These are phyloP conservation scores for Fistulinella cinereoalba DNA, from an alignment of 1,284 basidiomycete species.

Conservation along the genomic window DNA sequence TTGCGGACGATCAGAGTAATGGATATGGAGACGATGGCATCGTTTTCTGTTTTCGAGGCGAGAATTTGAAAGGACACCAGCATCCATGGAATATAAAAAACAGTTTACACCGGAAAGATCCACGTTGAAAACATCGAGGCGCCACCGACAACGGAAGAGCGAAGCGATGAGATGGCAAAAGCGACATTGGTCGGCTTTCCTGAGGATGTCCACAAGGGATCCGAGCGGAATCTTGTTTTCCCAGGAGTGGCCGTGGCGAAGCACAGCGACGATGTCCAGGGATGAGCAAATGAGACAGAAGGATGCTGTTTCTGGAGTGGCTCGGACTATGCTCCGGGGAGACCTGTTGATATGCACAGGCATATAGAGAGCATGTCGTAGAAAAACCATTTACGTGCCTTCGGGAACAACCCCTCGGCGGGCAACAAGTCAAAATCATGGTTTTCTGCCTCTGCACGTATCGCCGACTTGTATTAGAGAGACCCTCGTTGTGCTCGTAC, in stretches of 20 bases:
- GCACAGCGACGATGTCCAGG: not conserved
- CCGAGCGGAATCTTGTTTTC: not conserved
- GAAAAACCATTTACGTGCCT: too few relatives aligned
- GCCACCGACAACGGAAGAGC: not conserved
- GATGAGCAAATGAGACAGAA: not conserved
- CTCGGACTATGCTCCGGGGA: not conserved
- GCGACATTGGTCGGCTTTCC: not conserved
- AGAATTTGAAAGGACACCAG: not conserved
- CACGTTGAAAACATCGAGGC: not conserved
- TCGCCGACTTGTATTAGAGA: too few relatives aligned
- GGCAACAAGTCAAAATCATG: too few relatives aligned
- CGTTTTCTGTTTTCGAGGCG: not conserved
- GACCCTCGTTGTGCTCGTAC: too few relatives aligned
- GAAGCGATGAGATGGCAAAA: not conserved
- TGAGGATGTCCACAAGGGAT: not conserved
- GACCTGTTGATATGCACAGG: not conserved
- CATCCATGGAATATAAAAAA: not conserved
- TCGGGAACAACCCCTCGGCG: too few relatives aligned
- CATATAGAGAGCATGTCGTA: not conserved
- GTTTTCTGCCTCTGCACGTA: too few relatives aligned
- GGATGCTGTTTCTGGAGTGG: too few relatives aligned
- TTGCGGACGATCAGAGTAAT: not conserved
- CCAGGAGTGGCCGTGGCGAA: not conserved
- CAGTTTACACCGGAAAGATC: not conserved
- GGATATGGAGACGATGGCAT: not conserved